Evolutionary conservation across 148 eudicot genomes (phyloP), one percentile per base, ranked within the genome.

Genomic region (Silene uniflora): DNA sequence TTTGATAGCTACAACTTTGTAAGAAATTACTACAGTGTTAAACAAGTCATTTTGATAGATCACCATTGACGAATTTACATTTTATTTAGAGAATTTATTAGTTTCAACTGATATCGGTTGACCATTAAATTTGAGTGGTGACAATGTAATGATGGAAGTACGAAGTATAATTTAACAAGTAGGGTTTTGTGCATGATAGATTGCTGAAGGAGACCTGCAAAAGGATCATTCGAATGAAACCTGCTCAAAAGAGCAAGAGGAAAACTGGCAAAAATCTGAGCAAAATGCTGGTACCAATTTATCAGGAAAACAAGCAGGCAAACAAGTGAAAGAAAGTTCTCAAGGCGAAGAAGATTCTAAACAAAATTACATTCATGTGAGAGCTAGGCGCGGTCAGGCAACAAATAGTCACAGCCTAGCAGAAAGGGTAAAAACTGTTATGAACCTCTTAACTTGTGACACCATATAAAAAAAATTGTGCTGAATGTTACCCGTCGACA

Each of bases 351-450:
- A 89, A 3, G 85, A 80, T 56, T 54, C 84, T 35, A 95, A 90
- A 78, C 91, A 87, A 17, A 81, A 84, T 76, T 95, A 95, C 84
- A 91, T 95, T 78, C 97, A 90, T 83, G 89, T 95, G 78, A 90
- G 99, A 80, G 99, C 96, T 19, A 88, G 91, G 83, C 83, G 99
- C 18, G 99, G 99, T 42, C 99, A 92, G 83, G 97, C 98, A 32
- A 94, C 98, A 18, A 94, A 94, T 73, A 94, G 98, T 81, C 98
- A 91, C 83, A 95, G 97, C 85, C 92, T 95, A 19, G 98, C 98
- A 0, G 98, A 95, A 81, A 88, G 98, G 93, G 98, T 94, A 89
- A 64, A 3, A 64, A 4, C 19, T 60, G n/a, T 69, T 77, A 9
- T 62, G 35, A 25, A 67, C 63, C 17, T 55, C 62, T 22, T 78